These are phyloP conservation scores for Sclerotinia minor DNA, from an alignment of 2,329 filamentous ascomycete genomes.

Conservation along the genomic window DNA sequence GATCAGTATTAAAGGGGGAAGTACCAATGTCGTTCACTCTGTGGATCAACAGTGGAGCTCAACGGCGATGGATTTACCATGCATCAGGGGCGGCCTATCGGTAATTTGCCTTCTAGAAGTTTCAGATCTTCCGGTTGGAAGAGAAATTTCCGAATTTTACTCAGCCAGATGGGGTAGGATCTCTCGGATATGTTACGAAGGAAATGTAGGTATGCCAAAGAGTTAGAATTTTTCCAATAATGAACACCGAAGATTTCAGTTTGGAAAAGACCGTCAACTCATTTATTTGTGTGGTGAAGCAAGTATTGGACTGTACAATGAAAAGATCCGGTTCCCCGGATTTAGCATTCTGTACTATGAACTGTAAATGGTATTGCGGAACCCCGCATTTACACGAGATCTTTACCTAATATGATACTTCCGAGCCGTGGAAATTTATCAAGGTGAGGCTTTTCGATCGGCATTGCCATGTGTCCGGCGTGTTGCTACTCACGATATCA, in stretches of 20 bases:
- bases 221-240: not conserved
- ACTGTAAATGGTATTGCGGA: conserved; percentile 11
- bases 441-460: conserved; percentile 2
- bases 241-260: not conserved
- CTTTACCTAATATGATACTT: conserved; percentile 19
- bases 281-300: conserved; percentile 9
- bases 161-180: not conserved
- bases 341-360: conserved; percentile 17
- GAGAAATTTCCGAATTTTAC: conserved; percentile 19
- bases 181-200: not conserved
- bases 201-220: not conserved
- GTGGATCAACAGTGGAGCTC: conserved; percentile 9
- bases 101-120: conserved; percentile 25
- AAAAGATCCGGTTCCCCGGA: conserved; percentile 21
- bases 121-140: conserved; percentile 11
- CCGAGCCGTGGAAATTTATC: not conserved
- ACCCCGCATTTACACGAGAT: conserved; percentile 23
- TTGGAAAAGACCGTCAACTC: not conserved
- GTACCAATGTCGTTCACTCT: conserved; percentile 10
- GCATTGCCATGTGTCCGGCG: conserved; percentile 2
- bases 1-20: conserved; percentile 2
- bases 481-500: not conserved
- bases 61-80: conserved; percentile 18
- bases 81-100: conserved; percentile 17
- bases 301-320: conserved; percentile 18